These are phyloP conservation scores for Oldenlandia corymbosa DNA, from an alignment of 257 asterid genomes.

Conservation along the genomic window DNA sequence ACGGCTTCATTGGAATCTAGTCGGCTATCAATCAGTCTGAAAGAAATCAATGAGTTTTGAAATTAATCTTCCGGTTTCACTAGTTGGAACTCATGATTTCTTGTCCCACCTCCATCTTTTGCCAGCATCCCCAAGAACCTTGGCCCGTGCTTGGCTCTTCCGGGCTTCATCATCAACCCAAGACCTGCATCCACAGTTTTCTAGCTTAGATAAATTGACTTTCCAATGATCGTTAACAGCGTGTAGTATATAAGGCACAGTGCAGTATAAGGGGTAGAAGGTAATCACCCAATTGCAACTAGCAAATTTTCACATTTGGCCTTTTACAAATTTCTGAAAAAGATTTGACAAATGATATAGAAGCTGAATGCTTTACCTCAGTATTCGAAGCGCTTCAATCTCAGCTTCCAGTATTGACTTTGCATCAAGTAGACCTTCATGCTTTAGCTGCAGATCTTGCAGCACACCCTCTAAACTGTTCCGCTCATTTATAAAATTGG, in stretches of 20 bases:
- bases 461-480: slow-evolving; percentile 21
- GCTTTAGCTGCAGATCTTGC: slow-evolving; percentile 40
- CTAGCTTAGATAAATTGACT: neutral
- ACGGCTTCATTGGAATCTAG: neutral
- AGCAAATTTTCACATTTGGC: too few species aligned
- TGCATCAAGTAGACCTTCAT: slow-evolving; percentile 51
- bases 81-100: slow-evolving; percentile 17
- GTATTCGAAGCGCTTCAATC: slow-evolving; percentile 69
- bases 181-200: slow-evolving; percentile 39
- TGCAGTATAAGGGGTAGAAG: too few species aligned
- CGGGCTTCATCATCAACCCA: slow-evolving; percentile 95
- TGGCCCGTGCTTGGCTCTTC: slow-evolving; percentile 69
- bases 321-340: too few species aligned
- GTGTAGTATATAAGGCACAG: too few species aligned
- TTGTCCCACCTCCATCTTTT: slow-evolving; percentile 89
- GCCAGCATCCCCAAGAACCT: slow-evolving; percentile 69
- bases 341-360: neutral
- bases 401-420: slow-evolving; percentile 81
- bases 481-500: slow-evolving; percentile 35
- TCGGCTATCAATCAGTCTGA: neutral
- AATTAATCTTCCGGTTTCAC: neutral
- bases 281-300: neutral
- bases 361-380: slow-evolving; percentile 42
- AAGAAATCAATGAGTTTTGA: neutral
- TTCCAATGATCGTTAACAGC: neutral